These are phyloP conservation scores for Citropsis articulata DNA, from an alignment of 345 rosid genomes.

Conservation along the genomic window DNA sequence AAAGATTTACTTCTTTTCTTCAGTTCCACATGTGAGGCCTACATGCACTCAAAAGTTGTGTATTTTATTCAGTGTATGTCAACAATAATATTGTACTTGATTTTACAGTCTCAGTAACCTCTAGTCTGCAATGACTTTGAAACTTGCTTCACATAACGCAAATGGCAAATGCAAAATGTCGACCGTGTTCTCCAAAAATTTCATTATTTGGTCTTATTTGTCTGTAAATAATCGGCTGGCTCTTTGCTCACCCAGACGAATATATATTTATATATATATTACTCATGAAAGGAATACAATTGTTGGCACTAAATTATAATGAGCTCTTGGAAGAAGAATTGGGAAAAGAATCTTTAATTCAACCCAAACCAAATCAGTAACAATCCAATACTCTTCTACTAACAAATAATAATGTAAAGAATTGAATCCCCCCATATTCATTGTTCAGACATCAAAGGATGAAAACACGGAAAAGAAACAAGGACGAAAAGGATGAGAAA, in stretches of 20 bases:
- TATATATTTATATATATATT: neutral
- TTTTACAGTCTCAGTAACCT: neutral
- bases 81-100: neutral
- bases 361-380: slow-evolving; percentile 36
- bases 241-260: neutral
- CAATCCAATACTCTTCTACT: slow-evolving; percentile 28
- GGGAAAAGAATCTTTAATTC: slow-evolving; percentile 16
- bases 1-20: neutral
- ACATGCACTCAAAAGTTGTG: neutral
- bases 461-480: neutral
- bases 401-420: slow-evolving; percentile 14
- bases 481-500: neutral
- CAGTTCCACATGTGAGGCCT: neutral
- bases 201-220: neutral
- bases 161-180: neutral
- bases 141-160: neutral
- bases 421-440: slow-evolving; percentile 18
- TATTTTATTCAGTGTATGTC: neutral
- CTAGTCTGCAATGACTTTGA: neutral
- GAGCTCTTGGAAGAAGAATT: neutral
- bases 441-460: slow-evolving; percentile 19
- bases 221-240: neutral
- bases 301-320: neutral
- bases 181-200: neutral
- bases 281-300: neutral